These are phyloP conservation scores for Coleophoma cylindrospora DNA, from an alignment of 2,329 filamentous ascomycete species.

Conservation along the genomic window DNA sequence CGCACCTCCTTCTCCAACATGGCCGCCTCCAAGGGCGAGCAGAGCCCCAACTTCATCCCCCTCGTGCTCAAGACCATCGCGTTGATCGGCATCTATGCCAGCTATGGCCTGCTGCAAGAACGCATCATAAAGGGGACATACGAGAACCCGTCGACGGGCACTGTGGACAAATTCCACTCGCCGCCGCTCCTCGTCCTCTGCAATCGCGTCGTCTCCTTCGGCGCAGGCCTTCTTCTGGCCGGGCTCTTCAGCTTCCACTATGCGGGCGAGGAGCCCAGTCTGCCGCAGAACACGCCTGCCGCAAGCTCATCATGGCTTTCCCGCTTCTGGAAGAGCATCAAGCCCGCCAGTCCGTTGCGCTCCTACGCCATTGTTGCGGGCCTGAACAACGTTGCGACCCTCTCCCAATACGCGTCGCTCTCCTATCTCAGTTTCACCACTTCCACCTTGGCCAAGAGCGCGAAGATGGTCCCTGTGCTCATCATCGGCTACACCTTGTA, in stretches of 20 bases:
- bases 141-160: not conserved
- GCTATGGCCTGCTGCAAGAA: not conserved
- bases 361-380: not conserved
- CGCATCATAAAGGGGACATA: not conserved
- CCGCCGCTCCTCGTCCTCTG: not conserved
- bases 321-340: not conserved
- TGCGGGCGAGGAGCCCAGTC: not conserved
- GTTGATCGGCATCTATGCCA: not conserved
- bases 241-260: not conserved
- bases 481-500: not conserved
- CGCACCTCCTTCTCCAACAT: not conserved
- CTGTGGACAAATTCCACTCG: not conserved
- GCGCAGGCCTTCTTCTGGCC: not conserved
- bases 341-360: not conserved
- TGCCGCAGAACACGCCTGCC: not conserved
- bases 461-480: conserved; percentile 1
- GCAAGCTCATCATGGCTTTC: not conserved
- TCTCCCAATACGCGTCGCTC: conserved; percentile 1
- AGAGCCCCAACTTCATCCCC: not conserved
- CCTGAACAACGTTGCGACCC: conserved; percentile 2
- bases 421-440: conserved; percentile 2
- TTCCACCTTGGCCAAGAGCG: conserved; percentile 1
- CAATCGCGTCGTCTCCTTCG: not conserved
- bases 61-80: not conserved
- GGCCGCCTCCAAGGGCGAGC: not conserved